Evolutionary conservation across 2,329 filamentous ascomycete species (phyloP), one percentile per base, ranked within the genome.

Genomic region (Neurospora sp.): DNA sequence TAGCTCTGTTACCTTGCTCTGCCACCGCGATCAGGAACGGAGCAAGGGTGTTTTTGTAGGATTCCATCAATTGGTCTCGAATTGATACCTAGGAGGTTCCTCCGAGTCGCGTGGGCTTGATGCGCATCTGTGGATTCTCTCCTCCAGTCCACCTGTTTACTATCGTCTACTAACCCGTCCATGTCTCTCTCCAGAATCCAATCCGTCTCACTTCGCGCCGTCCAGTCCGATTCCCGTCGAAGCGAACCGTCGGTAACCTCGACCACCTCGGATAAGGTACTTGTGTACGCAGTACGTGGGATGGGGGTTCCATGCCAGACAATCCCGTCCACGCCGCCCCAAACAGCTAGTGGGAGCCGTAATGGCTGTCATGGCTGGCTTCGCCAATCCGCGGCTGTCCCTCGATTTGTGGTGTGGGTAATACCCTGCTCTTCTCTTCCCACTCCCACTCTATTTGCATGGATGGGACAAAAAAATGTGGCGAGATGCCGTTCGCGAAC

Each of bases 361-460:
- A 62, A 62, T 62, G 52, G 23, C 28, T 36, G 52, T 8, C 28
- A 62, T 36, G 52, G 52, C 52, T 17, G 28, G 52, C 23, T 62
- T 62, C 15, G 28, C 52, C 52, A 62, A 62, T 62, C 23, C 52
- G 52, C 52, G 52, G 52, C 52, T 33, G 52, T 62, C 52, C 52
- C 52, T 62, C 52, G 15, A 62, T 10, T 62, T 62, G 23, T 62
- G 52, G 67, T 68, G 43, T 65, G 67, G 67, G 67, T 68, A 38
- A 43, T 62, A 37, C 67, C 67, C 67, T 57, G 67, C 67, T 36
- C 28, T 28, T 15, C 43, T 28, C 43, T 65, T 68, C n/a, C 46
- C 52, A n/a, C 43, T 39, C n/a, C 43, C 67, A 65, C 67, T 65
- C 67, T 10, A 17, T 33, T 62, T 68, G 46, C 67, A 68, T 67